Evolutionary conservation across 345 rosid genomes (phyloP).

Genomic region (Iberis pinnata): DNA sequence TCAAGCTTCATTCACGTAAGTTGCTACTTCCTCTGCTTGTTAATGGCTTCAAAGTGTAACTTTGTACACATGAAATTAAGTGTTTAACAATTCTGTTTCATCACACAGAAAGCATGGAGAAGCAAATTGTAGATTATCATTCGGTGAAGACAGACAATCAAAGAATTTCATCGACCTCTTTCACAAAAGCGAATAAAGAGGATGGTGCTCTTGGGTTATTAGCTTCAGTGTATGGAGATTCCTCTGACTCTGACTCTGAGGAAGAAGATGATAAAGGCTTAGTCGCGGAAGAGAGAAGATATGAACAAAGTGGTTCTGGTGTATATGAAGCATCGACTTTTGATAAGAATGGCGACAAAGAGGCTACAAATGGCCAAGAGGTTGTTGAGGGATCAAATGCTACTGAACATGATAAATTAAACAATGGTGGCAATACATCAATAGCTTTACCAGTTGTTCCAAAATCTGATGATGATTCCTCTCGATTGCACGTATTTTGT

Average conservation of each 20-base stretch:
- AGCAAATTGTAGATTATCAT: conserved; percentile 28
- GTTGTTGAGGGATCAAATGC: too few relatives aligned
- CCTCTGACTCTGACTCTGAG: conserved; percentile 93
- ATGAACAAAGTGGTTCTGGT: conserved; percentile 22
- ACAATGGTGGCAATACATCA: too few relatives aligned
- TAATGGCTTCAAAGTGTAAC: too few relatives aligned
- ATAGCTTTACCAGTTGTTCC: conserved; percentile 35
- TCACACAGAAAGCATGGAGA: conserved; percentile 42
- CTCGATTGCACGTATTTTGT: conserved; percentile 82
- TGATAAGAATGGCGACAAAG: conserved; percentile 25
- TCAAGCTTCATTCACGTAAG: conserved; percentile 46
- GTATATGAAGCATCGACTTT: conserved; percentile 30
- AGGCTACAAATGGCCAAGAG: conserved; percentile 31
- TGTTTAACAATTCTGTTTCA: conserved; percentile 14
- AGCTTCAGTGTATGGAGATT: conserved; percentile 75
- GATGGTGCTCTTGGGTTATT: conserved; percentile 68
- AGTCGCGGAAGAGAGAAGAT: conserved; percentile 29
- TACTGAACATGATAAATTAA: too few relatives aligned
- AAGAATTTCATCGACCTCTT: conserved; percentile 32
- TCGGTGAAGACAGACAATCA: conserved; percentile 28
- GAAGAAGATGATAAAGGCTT: conserved; percentile 42
- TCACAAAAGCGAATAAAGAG: conserved; percentile 26
- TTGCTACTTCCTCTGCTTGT: conserved; percentile 16
- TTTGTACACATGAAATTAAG: too few relatives aligned
- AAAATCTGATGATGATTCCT: conserved; percentile 65